phyloP scores from a whole-genome alignment of 2,329 filamentous ascomycete species.

The Metarhizium humberi region DNA sequence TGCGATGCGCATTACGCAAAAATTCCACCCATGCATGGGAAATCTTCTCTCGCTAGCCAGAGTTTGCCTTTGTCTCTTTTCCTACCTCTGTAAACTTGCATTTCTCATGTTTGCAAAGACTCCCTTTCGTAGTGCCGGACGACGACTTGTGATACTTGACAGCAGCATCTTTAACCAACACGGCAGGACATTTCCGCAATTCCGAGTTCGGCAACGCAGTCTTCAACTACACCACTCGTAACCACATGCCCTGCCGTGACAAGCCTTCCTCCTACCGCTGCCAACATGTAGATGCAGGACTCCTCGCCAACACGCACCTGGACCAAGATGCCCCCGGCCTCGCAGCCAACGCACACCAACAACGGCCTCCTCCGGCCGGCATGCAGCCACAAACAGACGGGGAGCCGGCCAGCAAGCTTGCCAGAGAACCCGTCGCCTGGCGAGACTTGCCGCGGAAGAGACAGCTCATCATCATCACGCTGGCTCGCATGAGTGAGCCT shows the following conservation, averaged over 20 bases:
- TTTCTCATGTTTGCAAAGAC: too few relatives aligned
- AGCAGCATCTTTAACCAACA: too few relatives aligned
- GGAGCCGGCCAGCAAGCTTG: neutral
- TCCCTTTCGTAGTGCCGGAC: too few relatives aligned
- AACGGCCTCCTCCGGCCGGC: neutral
- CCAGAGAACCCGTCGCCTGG: constrained; percentile 37
- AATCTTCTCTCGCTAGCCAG: too few relatives aligned
- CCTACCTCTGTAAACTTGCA: too few relatives aligned
- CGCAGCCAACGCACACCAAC: neutral
- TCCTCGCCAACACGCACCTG: neutral
- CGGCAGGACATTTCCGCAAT: too few relatives aligned
- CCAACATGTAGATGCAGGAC: neutral
- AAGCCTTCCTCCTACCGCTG: neutral
- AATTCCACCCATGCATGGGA: too few relatives aligned
- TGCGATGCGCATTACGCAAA: neutral
- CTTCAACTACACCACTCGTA: too few relatives aligned
- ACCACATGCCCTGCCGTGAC: neutral
- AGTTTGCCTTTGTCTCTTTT: too few relatives aligned
- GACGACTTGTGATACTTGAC: too few relatives aligned
- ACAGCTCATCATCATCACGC: constrained; percentile 67
- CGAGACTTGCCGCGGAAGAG: constrained; percentile 63
- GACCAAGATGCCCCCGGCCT: neutral
- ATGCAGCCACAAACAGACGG: neutral
- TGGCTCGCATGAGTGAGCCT: constrained; percentile 74
- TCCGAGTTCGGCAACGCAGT: too few relatives aligned